These are phyloP conservation scores for Cladosporium sp. DNA, from an alignment of 2,329 filamentous ascomycete species.

Conservation along the genomic window DNA sequence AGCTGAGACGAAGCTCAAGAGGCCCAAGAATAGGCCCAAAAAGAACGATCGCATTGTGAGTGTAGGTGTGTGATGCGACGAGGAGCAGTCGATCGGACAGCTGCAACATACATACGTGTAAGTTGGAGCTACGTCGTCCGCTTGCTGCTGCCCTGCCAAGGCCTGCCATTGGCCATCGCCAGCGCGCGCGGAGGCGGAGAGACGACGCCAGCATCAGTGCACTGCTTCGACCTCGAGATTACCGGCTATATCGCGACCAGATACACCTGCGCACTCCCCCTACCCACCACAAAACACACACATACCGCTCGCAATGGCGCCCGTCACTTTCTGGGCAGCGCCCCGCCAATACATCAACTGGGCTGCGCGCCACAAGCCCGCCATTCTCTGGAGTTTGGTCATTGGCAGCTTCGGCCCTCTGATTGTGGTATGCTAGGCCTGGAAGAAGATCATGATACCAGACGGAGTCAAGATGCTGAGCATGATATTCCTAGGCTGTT, in stretches of 20 bases:
- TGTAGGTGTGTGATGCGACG: neutral
- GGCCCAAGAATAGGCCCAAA: conserved; percentile 55
- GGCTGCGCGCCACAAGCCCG: conserved; percentile 82
- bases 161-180: neutral
- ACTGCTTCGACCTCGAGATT: neutral
- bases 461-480: conserved; percentile 7
- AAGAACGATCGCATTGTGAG: conserved; percentile 30
- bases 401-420: conserved; percentile 71
- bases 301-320: conserved; percentile 53
- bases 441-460: no score
- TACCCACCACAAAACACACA: conserved; percentile 12
- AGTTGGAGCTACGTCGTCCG: conserved; percentile 9
- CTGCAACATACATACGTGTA: conserved; percentile 1
- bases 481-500: conserved; percentile 38
- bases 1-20: conserved; percentile 66
- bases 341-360: conserved; percentile 84
- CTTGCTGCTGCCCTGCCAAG: neutral
- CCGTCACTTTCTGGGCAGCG: conserved; percentile 75
- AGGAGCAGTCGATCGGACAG: neutral
- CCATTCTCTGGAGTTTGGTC: conserved; percentile 81
- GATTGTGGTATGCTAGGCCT: conserved; percentile 43
- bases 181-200: neutral
- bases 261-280: neutral
- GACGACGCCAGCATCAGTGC: neutral
- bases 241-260: neutral